phyloP scores from a whole-genome alignment of 2,329 filamentous ascomycete species.

The Coniochaeta prunicola region DNA sequence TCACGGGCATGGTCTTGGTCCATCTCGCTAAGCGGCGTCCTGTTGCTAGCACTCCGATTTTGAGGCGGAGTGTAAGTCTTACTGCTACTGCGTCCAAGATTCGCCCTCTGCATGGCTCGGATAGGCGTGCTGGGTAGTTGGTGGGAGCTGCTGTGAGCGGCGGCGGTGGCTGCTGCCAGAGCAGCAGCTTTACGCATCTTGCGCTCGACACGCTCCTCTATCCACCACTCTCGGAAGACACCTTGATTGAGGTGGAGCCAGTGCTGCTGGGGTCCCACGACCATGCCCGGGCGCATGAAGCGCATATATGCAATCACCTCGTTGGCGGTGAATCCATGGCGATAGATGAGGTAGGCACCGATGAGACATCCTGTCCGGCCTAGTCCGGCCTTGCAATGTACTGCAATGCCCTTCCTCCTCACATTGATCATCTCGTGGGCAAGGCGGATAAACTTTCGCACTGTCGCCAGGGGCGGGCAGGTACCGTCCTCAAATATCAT shows the following conservation, averaged over 20 bases:
- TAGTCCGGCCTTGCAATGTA: slow-evolving; percentile 96
- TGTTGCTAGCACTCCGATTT: slow-evolving; percentile 58
- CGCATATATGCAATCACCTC: slow-evolving; percentile 98
- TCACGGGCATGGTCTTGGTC: slow-evolving; percentile 58
- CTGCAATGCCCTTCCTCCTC: slow-evolving; percentile 87
- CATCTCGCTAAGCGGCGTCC: slow-evolving; percentile 89
- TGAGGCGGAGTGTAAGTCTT: slow-evolving; percentile 82
- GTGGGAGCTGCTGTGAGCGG: slow-evolving; percentile 17
- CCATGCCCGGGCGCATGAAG: slow-evolving; percentile 98
- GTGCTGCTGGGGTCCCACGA: slow-evolving; percentile 96
- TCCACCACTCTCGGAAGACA: slow-evolving; percentile 98
- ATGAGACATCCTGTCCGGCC: slow-evolving; percentile 94
- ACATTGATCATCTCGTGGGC: slow-evolving; percentile 91
- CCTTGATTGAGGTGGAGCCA: slow-evolving; percentile 98
- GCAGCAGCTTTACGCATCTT: slow-evolving; percentile 55
- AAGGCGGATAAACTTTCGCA: slow-evolving; percentile 89
- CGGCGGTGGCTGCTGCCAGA: slow-evolving; percentile 30
- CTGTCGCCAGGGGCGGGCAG: slow-evolving; percentile 81
- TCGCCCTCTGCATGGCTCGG: slow-evolving; percentile 53
- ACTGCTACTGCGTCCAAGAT: slow-evolving; percentile 50
- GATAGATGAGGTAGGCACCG: slow-evolving; percentile 94
- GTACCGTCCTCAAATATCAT: slow-evolving; percentile 99
- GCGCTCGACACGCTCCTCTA: slow-evolving; percentile 75
- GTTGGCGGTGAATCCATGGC: slow-evolving; percentile 94
- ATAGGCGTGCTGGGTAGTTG: slow-evolving; percentile 50